Evolutionary conservation across 176 grass and related monocot species (phyloP), one percentile per base, ranked within the genome.

Genomic region (Olyra latifolia): DNA sequence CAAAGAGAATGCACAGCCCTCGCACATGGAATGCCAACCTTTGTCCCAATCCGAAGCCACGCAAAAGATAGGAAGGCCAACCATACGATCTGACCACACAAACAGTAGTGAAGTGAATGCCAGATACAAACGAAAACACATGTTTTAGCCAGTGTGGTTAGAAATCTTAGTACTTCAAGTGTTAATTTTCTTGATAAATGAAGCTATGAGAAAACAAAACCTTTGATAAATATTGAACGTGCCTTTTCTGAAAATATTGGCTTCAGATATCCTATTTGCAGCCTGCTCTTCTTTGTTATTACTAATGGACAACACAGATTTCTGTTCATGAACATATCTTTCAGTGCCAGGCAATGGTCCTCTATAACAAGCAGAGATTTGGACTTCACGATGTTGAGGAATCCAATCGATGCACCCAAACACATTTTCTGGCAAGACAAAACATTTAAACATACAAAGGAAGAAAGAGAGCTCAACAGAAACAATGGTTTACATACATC

Each of bases 21-120:
- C 69, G 87, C 59, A 87, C 30, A 52, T 77, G 77, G 66, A 91
- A 80, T 80, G 80, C 62, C 47, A 98, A 84, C 61, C 73, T 77
- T 77, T 60, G 71, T 49, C 82, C 90, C 25, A 87, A 15, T 77
- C 11, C 78, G 40, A 82, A 68, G 79, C 83, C 83, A 71, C 50
- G n/a, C 41, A 79, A 46, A 77, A 84, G 45, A 69, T 48, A 41
- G 27, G 82, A 55, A 23, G 71, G 65, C 47, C 80, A 72, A 19
- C 48, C 58, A 71, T 74, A 84, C 20, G 80, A 80, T 64, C 80
- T 76, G 68, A 80, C 14, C 76, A 10, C 62, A 84, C 16, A 49
- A 66, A 80, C 49, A 79, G 46, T 80, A 71, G 27, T 1, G 58
- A 65, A 48, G 47, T 75, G 45, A 60, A 71, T 15, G 13, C 14